Evolutionary conservation across 495 filamentous ascomycete genomes (phyloP).

Genomic region (Daldinia bambusicola): DNA sequence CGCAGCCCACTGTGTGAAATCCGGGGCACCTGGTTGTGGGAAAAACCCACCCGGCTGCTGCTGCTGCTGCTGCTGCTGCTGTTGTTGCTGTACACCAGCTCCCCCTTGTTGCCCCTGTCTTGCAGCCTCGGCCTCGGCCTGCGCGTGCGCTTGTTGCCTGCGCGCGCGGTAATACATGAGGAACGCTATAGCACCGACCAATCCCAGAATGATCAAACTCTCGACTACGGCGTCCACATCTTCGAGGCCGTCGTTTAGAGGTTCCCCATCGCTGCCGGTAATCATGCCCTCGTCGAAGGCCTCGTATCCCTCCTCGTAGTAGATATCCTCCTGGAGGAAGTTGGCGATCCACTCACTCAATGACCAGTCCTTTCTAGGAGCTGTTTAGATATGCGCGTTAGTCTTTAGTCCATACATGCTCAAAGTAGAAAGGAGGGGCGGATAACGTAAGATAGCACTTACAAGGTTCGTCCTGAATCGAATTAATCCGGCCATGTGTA

Average conservation of each 20-base stretch:
- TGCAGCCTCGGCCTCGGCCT: conserved; percentile 52
- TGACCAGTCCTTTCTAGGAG: conserved; percentile 74
- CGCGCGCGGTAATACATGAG: conserved; percentile 87
- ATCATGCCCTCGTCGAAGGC: conserved; percentile 66
- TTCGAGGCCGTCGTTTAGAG: conserved; percentile 61
- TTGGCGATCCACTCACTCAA: conserved; percentile 84
- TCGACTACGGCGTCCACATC: conserved; percentile 82
- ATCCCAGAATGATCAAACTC: conserved; percentile 80
- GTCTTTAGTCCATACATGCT: conserved; percentile 11
- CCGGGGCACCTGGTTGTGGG: conserved; percentile 75
- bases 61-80: conserved; percentile 47
- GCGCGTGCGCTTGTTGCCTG: conserved; percentile 65
- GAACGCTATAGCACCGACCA: conserved; percentile 78
- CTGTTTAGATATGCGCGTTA: conserved; percentile 52
- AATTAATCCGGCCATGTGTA: conserved; percentile 87
- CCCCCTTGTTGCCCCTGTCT: conserved; percentile 47
- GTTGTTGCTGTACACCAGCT: conserved; percentile 20
- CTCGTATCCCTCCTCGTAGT: conserved; percentile 68
- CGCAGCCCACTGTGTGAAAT: conserved; percentile 73
- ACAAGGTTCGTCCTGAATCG: conserved; percentile 90
- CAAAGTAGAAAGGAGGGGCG: neutral
- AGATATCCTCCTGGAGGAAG: conserved; percentile 81
- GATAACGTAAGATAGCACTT: conserved; percentile 45
- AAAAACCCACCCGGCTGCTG: conserved; percentile 75
- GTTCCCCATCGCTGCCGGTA: conserved; percentile 53